A percentile compares a stretch with the other conserved stretches of the same genome.
phyloP scores from a whole-genome alignment of 352 stramenopile genomes.

The Paralagenidium karlingii region DNA sequence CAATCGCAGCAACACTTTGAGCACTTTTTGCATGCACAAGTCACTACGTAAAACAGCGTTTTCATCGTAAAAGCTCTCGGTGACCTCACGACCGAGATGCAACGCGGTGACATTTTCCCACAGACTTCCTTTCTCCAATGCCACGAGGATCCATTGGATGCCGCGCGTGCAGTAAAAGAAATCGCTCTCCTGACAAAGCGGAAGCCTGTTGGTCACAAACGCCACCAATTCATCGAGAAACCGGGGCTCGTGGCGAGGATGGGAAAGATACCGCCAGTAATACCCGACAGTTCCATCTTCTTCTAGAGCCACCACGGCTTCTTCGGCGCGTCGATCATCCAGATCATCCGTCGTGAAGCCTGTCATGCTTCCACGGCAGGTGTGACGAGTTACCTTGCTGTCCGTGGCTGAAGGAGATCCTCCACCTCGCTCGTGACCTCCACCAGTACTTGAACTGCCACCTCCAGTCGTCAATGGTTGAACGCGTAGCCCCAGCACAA shows the following conservation, averaged over 20 bases:
- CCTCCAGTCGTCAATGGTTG: too few species aligned
- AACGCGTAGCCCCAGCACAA: slow-evolving; percentile 46
- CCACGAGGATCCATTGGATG: slow-evolving; percentile 55
- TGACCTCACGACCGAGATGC: slow-evolving; percentile 22
- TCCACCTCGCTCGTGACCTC: too few species aligned
- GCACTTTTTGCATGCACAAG: slow-evolving; percentile 26
- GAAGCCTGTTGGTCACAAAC: slow-evolving; percentile 42
- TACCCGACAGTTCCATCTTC: slow-evolving; percentile 17
- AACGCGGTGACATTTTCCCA: slow-evolving; percentile 44
- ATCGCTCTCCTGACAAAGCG: slow-evolving; percentile 30
- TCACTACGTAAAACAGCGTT: slow-evolving; percentile 29
- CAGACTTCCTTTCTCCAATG: slow-evolving; percentile 41
- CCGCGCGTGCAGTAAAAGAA: slow-evolving; percentile 57
- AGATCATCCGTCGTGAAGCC: not conserved
- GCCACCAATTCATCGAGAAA: slow-evolving; percentile 40
- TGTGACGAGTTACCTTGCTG: too few species aligned
- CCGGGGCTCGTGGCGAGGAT: slow-evolving; percentile 27
- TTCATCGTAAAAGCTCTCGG: slow-evolving; percentile 37
- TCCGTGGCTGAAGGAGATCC: too few species aligned
- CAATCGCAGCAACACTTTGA: slow-evolving; percentile 30
- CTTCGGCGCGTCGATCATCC: not conserved
- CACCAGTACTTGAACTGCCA: too few species aligned
- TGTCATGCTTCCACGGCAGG: not conserved
- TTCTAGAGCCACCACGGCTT: slow-evolving; percentile 1
- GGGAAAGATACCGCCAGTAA: slow-evolving; percentile 63